These are phyloP conservation scores for Cryptosporidium bovis DNA, from an alignment of 169 alveolate species.

Conservation along the genomic window DNA sequence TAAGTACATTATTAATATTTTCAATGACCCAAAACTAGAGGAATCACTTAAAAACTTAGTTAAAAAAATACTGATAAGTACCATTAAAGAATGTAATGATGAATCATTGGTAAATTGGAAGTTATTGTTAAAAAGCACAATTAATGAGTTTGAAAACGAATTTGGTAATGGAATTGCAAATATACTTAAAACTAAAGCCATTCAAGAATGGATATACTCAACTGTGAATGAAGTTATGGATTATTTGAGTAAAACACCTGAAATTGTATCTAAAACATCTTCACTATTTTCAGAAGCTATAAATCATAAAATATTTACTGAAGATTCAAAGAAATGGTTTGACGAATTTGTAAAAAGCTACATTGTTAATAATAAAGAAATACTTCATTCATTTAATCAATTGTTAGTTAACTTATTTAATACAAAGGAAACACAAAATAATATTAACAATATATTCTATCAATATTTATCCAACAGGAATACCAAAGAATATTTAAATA, in stretches of 20 bases:
- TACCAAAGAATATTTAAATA: constrained; percentile 47
- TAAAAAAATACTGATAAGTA: constrained; percentile 19
- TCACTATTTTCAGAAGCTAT: constrained; percentile 49
- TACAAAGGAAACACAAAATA: constrained; percentile 44
- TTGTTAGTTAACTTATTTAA: constrained; percentile 14
- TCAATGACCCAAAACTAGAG: constrained; percentile 46
- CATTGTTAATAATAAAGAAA: constrained; percentile 21
- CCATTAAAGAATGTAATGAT: constrained; percentile 26
- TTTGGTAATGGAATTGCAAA: constrained; percentile 16
- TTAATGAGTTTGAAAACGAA: constrained; percentile 25
- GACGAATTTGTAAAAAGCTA: constrained; percentile 34
- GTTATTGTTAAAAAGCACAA: neutral
- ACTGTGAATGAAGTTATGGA: constrained; percentile 57
- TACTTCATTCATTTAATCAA: constrained; percentile 16
- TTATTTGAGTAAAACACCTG: constrained; percentile 57
- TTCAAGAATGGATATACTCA: constrained; percentile 68
- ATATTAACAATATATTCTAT: constrained; percentile 7
- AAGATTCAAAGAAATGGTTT: constrained; percentile 53
- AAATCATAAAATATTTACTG: constrained; percentile 53
- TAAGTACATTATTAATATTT: constrained; percentile 1
- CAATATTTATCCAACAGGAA: constrained; percentile 13
- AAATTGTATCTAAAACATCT: constrained; percentile 56
- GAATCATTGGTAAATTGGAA: constrained; percentile 56
- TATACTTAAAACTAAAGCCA: constrained; percentile 33
- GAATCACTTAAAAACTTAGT: constrained; percentile 41